Base-by-base conservation (phyloP, 306 rosid species). In the Prunus kanzakura region DNA sequence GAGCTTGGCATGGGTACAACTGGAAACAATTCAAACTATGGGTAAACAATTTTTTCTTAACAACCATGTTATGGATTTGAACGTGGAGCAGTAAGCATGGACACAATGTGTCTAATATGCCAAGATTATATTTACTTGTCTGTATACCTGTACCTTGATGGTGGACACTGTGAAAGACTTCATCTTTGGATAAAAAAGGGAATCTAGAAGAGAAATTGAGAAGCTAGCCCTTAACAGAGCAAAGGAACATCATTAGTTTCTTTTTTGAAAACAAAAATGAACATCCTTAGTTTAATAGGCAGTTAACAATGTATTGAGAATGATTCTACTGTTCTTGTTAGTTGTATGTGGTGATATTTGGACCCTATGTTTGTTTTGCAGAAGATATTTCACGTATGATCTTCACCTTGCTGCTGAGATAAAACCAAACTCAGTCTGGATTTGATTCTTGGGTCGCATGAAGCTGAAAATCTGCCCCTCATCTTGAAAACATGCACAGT, bases 161-260 rank as follows among this genome's bases (percentile, higher is more conserved):
- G 25, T 23, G 25, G 25, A 23, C 25, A 23, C 25, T 23, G 81
- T 83, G 20, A 94, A 94, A 77, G 93, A 78, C 4, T 94, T 64
- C 71, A 54, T 94, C 51, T 86, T 90, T 51, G 91, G 96, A 79
- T 81, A 91, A 30, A 86, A 85, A 76, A 75, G 73, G 68, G 81
- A 79, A 55, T 77, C 87, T 80, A 91, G 80, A 74, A 81, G 79
- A 9, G 47, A 76, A 29, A 10, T 52, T 19, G 82, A 71, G 84
- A 87, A 88, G 76, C 62, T 50, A 72, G 86, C 58, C 60, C 41
- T 81, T 52, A 8, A 81, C 67, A 73, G 71, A 68, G 80, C 78
- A 47, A 84, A 87, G 86, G 89, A 88, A 22, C 76, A 76, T 60
- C 38, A 32, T 32, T 4, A 32, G 6, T 32, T 1, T 32, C 0